Conservation (phyloP, 2,329 filamentous ascomycete species). For the Penicillium decumbens region DNA sequence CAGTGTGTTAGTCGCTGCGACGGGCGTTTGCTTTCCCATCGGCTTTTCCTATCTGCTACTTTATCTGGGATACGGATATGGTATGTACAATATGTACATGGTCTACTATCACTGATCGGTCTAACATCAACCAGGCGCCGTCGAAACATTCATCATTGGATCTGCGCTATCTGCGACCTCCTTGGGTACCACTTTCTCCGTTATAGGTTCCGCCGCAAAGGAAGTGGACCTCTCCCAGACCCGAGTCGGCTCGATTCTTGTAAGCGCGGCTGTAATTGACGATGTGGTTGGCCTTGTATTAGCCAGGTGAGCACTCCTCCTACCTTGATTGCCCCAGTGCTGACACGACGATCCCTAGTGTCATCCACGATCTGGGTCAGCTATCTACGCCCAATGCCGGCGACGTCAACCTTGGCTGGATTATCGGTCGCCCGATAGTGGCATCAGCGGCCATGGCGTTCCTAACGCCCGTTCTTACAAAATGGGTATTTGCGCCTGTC, state of each 20-base stretch:
- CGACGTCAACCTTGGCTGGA: constrained; percentile 33
- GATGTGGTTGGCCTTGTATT: constrained; percentile 44
- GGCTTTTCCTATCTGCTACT: constrained; percentile 44
- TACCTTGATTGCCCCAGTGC: not conserved
- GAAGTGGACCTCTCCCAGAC: constrained; percentile 43
- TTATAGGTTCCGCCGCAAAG: constrained; percentile 29
- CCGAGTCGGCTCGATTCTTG: constrained; percentile 43
- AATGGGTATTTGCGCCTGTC: constrained; percentile 38
- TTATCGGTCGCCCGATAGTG: constrained; percentile 39
- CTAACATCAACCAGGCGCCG: constrained; percentile 21
- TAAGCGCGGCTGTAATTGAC: constrained; percentile 47
- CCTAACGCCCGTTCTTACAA: constrained; percentile 34
- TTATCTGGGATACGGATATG: constrained; percentile 43
- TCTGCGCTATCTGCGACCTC: constrained; percentile 30
- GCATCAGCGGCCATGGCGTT: constrained; percentile 37
- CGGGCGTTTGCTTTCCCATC: constrained; percentile 47
- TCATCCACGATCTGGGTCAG: constrained; percentile 32
- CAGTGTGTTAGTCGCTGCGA: constrained; percentile 41
- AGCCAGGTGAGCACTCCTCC: not conserved
- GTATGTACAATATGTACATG: constrained; percentile 7
- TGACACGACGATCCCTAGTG: constrained; percentile 12
- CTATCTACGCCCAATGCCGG: constrained; percentile 12
- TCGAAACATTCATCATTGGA: constrained; percentile 33
- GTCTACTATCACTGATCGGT: not conserved
- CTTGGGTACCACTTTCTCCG: constrained; percentile 32